Base-by-base conservation (phyloP, 2,329 filamentous ascomycete species). In the Aureobasidium pullulans region DNA sequence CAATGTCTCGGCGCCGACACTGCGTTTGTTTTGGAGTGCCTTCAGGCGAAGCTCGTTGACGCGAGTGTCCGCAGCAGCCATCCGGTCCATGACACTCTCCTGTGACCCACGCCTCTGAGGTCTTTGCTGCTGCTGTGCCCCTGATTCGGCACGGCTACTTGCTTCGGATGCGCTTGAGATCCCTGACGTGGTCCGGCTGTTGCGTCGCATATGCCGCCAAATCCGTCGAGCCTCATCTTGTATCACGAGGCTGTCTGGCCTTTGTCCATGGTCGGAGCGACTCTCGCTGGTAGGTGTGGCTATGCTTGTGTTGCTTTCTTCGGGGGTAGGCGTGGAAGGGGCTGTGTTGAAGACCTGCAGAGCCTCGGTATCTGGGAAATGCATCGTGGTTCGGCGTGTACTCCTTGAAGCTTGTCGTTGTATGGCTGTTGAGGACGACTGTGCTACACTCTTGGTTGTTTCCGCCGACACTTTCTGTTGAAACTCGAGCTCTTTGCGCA, bases 1-100 rank as follows among this genome's bases (percentile, higher is more conserved):
- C 62, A 76, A 59, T 16, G 73, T 75, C 63, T 75, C 73, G 6
- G 71, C 71, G 11, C 74, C 73, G 5, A 76, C 65, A 60, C 71
- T 75, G 37, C 74, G 66, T 62, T 73, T 74, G 60, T 75, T 75
- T 57, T 67, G 64, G 43, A 75, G 46, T 2, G 73, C 74, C 59
- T 64, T 64, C 16, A 65, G 63, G 34, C 68, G 64, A 46, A 75
- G 63, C 52, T 68, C 68, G 39, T 56, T 29, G 16, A 67, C 36
- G 29, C 59, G 57, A 16, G 53, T 50, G 44, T 65, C 60, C 16
- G 57, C 46, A 8, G 53, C 44, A 19, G 59, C 57, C 23, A 59
- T 37, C 29, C 29, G 10, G 49, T 62, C 46, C 60, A 61, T 34
- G 15, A 59, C 37, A 19, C 56, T 59, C 16, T 59, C 56, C 44